Evolutionary conservation across 2,329 filamentous ascomycete species (phyloP).

Genomic region (Pezicula rhizophila): DNA sequence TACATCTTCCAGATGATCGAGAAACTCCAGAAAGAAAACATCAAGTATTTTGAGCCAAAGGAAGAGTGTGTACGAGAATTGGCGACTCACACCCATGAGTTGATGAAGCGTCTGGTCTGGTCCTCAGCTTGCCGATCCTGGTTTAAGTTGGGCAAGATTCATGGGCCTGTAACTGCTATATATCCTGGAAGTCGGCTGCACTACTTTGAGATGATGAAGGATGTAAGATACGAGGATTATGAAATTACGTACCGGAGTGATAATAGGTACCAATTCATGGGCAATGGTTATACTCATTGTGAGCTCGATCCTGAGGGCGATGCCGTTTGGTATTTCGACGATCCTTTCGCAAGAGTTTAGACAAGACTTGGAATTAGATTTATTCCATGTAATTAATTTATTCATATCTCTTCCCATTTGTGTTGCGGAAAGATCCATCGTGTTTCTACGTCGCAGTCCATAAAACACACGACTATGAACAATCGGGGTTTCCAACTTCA

Average conservation of each 20-base stretch:
- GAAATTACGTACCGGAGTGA: slow-evolving; percentile 29
- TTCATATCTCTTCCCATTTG: no score
- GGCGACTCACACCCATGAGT: slow-evolving; percentile 18
- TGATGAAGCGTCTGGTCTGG: slow-evolving; percentile 29
- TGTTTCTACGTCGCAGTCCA: no score
- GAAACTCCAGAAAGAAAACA: slow-evolving; percentile 30
- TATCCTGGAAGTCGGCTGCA: slow-evolving; percentile 46
- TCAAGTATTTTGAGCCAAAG: slow-evolving; percentile 37
- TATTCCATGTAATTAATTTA: no score
- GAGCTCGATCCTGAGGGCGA: slow-evolving; percentile 34
- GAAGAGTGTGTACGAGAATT: slow-evolving; percentile 27
- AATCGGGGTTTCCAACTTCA: no score
- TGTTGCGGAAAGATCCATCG: no score
- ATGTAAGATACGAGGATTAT: slow-evolving; percentile 37
- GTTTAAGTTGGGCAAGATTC: slow-evolving; percentile 17
- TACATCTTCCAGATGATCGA: slow-evolving; percentile 29
- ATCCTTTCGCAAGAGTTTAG: slow-evolving; percentile 8
- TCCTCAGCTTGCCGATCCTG: slow-evolving; percentile 19
- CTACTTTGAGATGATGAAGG: slow-evolving; percentile 36
- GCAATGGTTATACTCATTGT: slow-evolving; percentile 34
- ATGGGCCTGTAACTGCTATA: slow-evolving; percentile 27
- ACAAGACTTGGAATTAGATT: neutral
- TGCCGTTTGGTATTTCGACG: slow-evolving; percentile 31
- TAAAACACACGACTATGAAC: no score
- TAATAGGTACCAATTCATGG: slow-evolving; percentile 29